These are phyloP conservation scores for Aspergillus sojae DNA, from an alignment of 2,329 filamentous ascomycete genomes.

Conservation along the genomic window DNA sequence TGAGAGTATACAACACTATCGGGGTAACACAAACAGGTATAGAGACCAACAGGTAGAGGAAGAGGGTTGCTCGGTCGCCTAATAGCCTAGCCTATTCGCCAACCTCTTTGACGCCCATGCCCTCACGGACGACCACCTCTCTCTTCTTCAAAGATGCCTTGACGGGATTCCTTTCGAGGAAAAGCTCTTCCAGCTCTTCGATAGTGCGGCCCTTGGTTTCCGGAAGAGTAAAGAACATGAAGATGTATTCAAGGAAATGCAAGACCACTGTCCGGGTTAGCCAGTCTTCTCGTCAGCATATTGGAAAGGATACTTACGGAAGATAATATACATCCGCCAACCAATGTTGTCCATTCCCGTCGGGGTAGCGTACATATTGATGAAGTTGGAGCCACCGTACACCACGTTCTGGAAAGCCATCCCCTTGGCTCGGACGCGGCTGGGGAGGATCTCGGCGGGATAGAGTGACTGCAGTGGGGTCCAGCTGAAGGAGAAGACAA, in stretches of 20 bases:
- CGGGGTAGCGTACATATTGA: constrained; percentile 13
- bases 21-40: neutral
- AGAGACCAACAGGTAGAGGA: neutral
- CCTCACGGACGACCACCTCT: constrained; percentile 6
- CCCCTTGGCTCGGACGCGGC: constrained; percentile 11
- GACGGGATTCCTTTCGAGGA: constrained; percentile 7
- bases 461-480: constrained; percentile 12
- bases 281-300: no score
- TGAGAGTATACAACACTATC: neutral
- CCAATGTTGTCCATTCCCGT: constrained; percentile 11
- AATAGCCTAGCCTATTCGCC: neutral
- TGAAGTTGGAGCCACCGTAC: constrained; percentile 9
- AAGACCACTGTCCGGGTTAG: constrained; percentile 9
- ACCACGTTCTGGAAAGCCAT: constrained; percentile 11
- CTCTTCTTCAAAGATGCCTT: constrained; percentile 7
- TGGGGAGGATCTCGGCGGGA: constrained; percentile 11
- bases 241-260: constrained; percentile 9
- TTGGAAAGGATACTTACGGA: neutral
- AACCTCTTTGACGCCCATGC: constrained; percentile 7
- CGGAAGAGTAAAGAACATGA: constrained; percentile 12
- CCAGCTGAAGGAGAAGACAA: constrained; percentile 13
- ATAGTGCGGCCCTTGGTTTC: constrained; percentile 15
- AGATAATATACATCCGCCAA: constrained; percentile 14
- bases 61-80: neutral
- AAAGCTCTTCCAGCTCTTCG: constrained; percentile 11